Base-by-base conservation (phyloP, 495 filamentous ascomycete species). In the Arthonia radiata region DNA sequence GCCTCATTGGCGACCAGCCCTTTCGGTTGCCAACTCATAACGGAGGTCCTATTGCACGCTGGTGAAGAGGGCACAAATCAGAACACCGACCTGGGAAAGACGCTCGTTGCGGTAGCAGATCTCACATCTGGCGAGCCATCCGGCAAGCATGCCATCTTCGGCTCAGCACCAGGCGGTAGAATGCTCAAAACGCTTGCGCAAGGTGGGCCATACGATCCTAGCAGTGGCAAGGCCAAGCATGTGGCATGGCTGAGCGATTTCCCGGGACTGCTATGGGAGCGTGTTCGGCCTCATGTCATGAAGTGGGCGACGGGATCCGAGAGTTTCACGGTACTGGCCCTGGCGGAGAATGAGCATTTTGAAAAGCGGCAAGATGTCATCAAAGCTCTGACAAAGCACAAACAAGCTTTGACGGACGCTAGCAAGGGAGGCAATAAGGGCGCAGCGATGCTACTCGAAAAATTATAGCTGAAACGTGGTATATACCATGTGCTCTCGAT, bases 151-250 rank as follows among this genome's bases (percentile, higher is more conserved):
- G 70, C 76, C 39, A 52, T 70, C 25, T 60, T 57, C 14, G 48
- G 53, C 28, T 58, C 59, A 0, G 52, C 78, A 2, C 59, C 64
- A 30, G 71, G 68, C 2, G 76, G 78, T n/a, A 67, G 75, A 26
- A 73, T 92, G 68, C 61, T 91, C 33, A 93, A 90, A 49, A 70
- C 70, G 0, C 59, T 99, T 1, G 74, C 92, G 15, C 63, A 72
- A 17, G 83, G 86, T 13, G 86, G 89, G 6, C 65, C 60, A 14
- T 97, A 71, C 44, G 79, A 92, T 49, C 55, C 53, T 13, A 58
- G 54, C 18, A 54, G 57, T 2, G 77, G 74, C 45, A 60, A 56
- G 25, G 50, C 90, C 24, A 64, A 66, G 39, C 61, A 64, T 31
- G 56, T 70, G 11, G 59, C 74, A n/a, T 78, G 80, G 5, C 52